Base-by-base conservation (phyloP, 1,284 basidiomycete genomes). In the Cutaneotrichosporon arboriforme region DNA sequence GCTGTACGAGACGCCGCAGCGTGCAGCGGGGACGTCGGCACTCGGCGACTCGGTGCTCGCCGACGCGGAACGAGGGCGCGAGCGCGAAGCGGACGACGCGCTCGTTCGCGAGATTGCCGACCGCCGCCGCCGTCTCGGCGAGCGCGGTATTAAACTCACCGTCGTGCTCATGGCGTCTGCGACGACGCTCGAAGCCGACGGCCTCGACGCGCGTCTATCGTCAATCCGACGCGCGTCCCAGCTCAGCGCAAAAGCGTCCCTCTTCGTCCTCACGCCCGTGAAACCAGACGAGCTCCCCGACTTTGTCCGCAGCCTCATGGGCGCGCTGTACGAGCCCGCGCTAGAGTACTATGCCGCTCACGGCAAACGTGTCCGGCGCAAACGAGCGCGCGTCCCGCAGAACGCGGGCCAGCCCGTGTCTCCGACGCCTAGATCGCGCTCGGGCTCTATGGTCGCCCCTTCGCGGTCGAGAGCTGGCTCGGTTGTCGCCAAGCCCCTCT, bases 251-350 rank as follows among this genome's bases (percentile, higher is more conserved):
- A 83, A 88, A 51, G 94, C 92, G 1, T 87, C 88, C 1, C 77
- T 98, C 4, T 97, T 97, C 65, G 94, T 97, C 15, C 81, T 97
- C 10, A 93, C 90, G 52, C 92, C 94, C 13, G 90, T 97, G 8
- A 84, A 84, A 33, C 80, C 81, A 12, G 72, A 81, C 2, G 91
- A 97, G 69, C 81, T 97, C 14, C 80, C 80, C 22, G 90, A 94
- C 53, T 96, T 96, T 65, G 84, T 90, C 4, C 55, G 61, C 36
- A 90, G 87, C 63, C 80, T 97, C 7, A 88, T 94, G 70, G 83
- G 86, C 59, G 90, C 93, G 1, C 77, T 97, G 3, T 87, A 85
- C 64, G 90, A 96, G 36, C 80, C 88, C 1, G 88, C 92, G 0
- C 70, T 91, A 38, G 94, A 97, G 55, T 96, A 93, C 71, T 98